Base-by-base conservation (phyloP, 1,284 basidiomycete species). In the Fomitopsis pinicola region DNA sequence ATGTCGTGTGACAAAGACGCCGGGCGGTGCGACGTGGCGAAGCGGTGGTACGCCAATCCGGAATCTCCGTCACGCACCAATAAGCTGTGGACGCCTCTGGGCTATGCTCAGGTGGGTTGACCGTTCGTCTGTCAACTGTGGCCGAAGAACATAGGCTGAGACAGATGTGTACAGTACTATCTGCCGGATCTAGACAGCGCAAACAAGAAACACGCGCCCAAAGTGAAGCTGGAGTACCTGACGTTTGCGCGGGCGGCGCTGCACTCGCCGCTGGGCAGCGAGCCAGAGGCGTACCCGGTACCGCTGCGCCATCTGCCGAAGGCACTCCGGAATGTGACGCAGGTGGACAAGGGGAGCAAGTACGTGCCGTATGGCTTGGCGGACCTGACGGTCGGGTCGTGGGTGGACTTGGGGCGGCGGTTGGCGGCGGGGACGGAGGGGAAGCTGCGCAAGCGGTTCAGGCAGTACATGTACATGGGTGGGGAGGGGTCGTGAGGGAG, bases 341-440 rank as follows among this genome's bases (percentile, higher is more conserved):
- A 66, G 65, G 22, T 5, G 28, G 48, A 33, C 19, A 74, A 65
- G 66, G 77, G 75, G 75, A 82, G 81, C 67, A 82, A 79, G 74
- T 88, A 84, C 66, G 86, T 84, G 67, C 91, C 88, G 62, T 96
- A 89, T 76, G 76, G 71, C 66, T 77, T 93, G 82, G 71, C 67
- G 60, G 91, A 91, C 72, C 77, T 94, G 78, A 97, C 94, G 61
- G 86, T 97, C 45, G 77, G 80, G 62, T 87, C 87, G 62, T 95
- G 92, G 86, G 76, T 93, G 64, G 79, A 79, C 68, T 79, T 96
- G 55, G 94, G 84, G 62, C 82, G 85, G 65, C 75, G 79, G 68
- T 72, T 95, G 64, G 87, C 83, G 59, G 71, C 78, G 63, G 75
- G 77, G 52, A 73, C 75, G 68, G 78, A 86, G 68, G 80, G 80